Evolutionary conservation across 129 eudicot genomes (phyloP).

Genomic region (Deinandra increscens): DNA sequence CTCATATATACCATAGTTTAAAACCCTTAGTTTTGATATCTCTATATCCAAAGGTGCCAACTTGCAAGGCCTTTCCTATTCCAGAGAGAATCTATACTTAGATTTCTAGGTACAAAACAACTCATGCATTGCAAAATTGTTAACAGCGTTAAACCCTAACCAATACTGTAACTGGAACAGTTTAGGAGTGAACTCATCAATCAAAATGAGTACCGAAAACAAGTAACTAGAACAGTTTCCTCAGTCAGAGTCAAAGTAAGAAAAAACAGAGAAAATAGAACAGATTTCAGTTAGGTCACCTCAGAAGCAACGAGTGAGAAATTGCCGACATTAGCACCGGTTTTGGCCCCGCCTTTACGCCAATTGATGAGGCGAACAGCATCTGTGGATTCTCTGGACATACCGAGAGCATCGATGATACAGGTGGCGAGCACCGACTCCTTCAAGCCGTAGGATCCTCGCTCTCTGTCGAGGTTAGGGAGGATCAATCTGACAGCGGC

Average conservation of each 20-base stretch:
- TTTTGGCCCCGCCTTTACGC: conserved; percentile 94
- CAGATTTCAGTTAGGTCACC: conserved; percentile 26
- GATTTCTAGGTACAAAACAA: background rate
- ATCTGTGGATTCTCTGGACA: conserved; percentile 80
- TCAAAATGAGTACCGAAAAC: background rate
- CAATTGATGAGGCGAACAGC: conserved; percentile 81
- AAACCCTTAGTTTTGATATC: background rate
- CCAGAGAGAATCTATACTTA: background rate
- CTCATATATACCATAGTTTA: background rate
- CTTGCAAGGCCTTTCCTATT: background rate
- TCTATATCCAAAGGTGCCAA: background rate
- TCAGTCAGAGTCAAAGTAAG: background rate
- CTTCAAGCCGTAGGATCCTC: conserved; percentile 88
- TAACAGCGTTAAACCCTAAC: background rate
- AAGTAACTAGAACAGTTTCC: background rate
- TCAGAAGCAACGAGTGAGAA: conserved; percentile 81
- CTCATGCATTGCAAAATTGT: background rate
- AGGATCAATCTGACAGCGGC: conserved; percentile 71
- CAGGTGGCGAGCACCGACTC: conserved; percentile 88
- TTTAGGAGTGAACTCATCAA: background rate
- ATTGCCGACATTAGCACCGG: conserved; percentile 78
- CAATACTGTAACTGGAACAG: background rate
- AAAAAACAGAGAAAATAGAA: background rate
- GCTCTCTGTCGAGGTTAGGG: conserved; percentile 82
- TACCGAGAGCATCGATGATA: conserved; percentile 81